Conservation (phyloP, 768 basidiomycete species). For the Obba rivulosa region DNA sequence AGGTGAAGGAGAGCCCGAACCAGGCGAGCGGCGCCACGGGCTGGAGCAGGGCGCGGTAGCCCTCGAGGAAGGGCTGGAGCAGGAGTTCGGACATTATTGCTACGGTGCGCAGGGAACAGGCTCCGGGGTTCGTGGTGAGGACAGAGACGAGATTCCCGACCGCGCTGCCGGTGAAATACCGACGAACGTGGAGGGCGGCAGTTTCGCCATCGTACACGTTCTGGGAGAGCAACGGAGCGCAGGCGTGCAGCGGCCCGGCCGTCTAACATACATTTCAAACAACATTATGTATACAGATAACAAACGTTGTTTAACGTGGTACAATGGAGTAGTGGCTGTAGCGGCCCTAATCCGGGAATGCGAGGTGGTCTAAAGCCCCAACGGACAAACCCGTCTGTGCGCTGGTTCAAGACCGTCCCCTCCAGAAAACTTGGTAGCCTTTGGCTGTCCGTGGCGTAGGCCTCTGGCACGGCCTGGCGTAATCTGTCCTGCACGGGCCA, state of each 20-base stretch:
- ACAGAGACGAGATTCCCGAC: background rate
- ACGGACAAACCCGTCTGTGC: constrained; percentile 62
- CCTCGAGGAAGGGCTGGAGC: constrained; percentile 36
- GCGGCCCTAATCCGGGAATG: constrained; percentile 80
- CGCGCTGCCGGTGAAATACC: background rate
- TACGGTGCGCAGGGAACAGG: background rate
- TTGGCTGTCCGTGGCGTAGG: constrained; percentile 63
- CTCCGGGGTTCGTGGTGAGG: too few relatives aligned
- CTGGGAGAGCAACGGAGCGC: too few relatives aligned
- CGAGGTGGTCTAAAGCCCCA: constrained; percentile 52
- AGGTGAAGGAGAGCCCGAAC: constrained; percentile 54
- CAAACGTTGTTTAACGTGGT: constrained; percentile 3
- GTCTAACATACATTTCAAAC: too few relatives aligned
- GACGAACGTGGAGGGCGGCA: constrained; percentile 2
- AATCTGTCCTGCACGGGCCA: constrained; percentile 80
- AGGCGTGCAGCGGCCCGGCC: too few relatives aligned
- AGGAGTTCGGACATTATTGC: constrained; percentile 28
- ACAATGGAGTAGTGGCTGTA: constrained; percentile 71
- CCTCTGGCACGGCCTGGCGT: constrained; percentile 68
- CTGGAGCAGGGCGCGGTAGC: constrained; percentile 47
- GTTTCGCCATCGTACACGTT: too few relatives aligned
- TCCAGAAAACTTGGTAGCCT: constrained; percentile 91
- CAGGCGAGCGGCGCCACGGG: constrained; percentile 65
- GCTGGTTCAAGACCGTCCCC: constrained; percentile 93
- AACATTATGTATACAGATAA: background rate